Base-by-base conservation (phyloP, 148 eudicot species). In the Amaranthus hypochondriacus region DNA sequence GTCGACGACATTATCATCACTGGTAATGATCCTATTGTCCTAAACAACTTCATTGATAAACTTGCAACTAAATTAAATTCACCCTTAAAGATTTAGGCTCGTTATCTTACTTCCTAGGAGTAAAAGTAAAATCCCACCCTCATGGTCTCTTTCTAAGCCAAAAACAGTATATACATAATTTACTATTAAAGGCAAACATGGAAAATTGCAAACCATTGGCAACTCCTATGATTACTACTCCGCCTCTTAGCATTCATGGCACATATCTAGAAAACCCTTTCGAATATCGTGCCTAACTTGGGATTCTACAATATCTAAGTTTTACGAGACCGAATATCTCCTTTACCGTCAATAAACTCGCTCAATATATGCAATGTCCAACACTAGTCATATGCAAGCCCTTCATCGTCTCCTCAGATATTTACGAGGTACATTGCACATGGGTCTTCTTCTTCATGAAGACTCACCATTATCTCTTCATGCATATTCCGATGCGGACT, bases 291-390 rank as follows among this genome's bases (percentile, higher is more conserved):
- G 13, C 39, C 3, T 11, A 56, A 6, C 14, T 70, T 55, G 73
- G 72, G 3, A 54, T 15, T 9, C 61, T 69, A 0, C 72, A 69
- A 69, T 69, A 69, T 12, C 6, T 69, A 3, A 14, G 63, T 57
- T 51, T 70, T 14, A 70, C 73, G 6, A 11, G 73, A 0, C 62
- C 73, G 0, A 51, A 70, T 56, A 15, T 70, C 6, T 62, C 73
- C 4, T 70, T 70, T 56, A n/a, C 73, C 0, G 63, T 70, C 2
- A 70, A 70, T 13, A 70, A 70, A 44, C 6, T 70, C 3, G 62
- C 73, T 43, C 63, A 70, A 43, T 70, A 70, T 44, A 70, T 70
- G 73, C 63, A 56, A 13, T 3, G 62, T 1, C 63, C 73, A 10
- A 56, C 62, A 56, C 52, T 10, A 9, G 7, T 28, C 72, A 28